Conservation (phyloP, 805 yeast species). For the Clavispora fructus region DNA sequence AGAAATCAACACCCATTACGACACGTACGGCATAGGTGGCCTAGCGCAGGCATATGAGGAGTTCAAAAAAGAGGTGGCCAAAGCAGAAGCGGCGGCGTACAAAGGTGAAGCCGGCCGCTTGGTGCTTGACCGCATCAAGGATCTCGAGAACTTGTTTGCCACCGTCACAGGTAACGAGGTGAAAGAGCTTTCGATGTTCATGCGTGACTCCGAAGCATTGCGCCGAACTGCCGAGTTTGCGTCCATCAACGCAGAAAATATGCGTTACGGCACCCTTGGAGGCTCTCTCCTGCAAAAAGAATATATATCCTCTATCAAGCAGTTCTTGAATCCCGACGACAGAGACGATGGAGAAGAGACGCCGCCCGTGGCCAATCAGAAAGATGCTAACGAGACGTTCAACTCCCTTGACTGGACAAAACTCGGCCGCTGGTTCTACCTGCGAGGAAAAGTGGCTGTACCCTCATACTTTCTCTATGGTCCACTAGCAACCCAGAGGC, state of each 20-base stretch:
- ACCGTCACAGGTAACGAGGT: slow-evolving; percentile 33
- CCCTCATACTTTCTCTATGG: slow-evolving; percentile 64
- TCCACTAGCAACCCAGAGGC: slow-evolving; percentile 59
- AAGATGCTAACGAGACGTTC: slow-evolving; percentile 25
- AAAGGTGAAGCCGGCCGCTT: slow-evolving; percentile 53
- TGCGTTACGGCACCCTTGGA: slow-evolving; percentile 54
- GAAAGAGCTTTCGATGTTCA: slow-evolving; percentile 31
- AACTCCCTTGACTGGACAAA: slow-evolving; percentile 53
- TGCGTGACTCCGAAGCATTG: slow-evolving; percentile 59
- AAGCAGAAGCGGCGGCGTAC: slow-evolving; percentile 46
- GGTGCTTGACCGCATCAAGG: slow-evolving; percentile 40
- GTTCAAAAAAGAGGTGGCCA: slow-evolving; percentile 20
- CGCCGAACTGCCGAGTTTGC: slow-evolving; percentile 57
- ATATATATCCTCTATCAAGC: slow-evolving; percentile 35
- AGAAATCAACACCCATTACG: slow-evolving; percentile 7
- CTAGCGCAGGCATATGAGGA: slow-evolving; percentile 22
- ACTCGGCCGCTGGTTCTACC: slow-evolving; percentile 48
- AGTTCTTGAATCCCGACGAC: slow-evolving; percentile 21
- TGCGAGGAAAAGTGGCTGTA: slow-evolving; percentile 42
- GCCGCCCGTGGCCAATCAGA: slow-evolving; percentile 6
- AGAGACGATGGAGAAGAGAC: slow-evolving; percentile 4
- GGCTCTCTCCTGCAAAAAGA: slow-evolving; percentile 46
- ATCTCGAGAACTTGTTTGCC: slow-evolving; percentile 44
- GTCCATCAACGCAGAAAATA: slow-evolving; percentile 55
- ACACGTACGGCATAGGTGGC: slow-evolving; percentile 8